These are phyloP conservation scores for Neoboletus subvelutipes DNA, from an alignment of 768 basidiomycete species.

Conservation along the genomic window DNA sequence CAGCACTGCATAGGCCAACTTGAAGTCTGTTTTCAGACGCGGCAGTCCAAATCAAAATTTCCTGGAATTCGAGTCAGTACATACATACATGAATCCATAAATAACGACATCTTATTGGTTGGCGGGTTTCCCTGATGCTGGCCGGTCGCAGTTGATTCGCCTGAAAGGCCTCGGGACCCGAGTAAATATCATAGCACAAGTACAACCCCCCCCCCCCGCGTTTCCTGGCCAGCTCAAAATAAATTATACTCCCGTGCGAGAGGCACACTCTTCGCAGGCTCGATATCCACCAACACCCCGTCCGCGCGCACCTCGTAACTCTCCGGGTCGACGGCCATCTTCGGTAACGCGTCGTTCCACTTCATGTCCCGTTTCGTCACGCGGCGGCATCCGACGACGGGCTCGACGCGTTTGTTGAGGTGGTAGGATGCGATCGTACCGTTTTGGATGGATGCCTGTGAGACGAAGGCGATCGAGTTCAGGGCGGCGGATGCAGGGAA, in stretches of 20 bases:
- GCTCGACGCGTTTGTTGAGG: slow-evolving; percentile 67
- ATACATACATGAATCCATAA: no score
- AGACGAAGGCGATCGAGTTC: slow-evolving; percentile 87
- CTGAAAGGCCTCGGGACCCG: no score
- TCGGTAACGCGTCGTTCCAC: slow-evolving; percentile 80
- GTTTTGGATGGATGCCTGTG: slow-evolving; percentile 59
- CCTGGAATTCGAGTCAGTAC: no score
- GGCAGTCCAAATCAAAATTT: no score
- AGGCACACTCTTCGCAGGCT: slow-evolving; percentile 67
- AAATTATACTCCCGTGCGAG: slow-evolving; percentile 76
- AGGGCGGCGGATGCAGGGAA: slow-evolving; percentile 74
- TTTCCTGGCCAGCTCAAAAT: slow-evolving; percentile 47
- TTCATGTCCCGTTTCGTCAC: slow-evolving; percentile 92
- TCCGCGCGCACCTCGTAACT: slow-evolving; percentile 83
- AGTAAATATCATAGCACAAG: no score
- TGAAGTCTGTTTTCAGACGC: no score
- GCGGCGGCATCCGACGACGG: slow-evolving; percentile 72
- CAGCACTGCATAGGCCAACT: no score
- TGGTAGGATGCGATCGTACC: slow-evolving; percentile 65
- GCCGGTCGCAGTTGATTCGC: no score
- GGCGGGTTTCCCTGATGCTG: no score
- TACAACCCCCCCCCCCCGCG: background rate
- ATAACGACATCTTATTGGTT: no score
- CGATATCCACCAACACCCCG: slow-evolving; percentile 72
- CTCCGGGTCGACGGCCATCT: slow-evolving; percentile 90